A percentile compares a stretch with the other conserved stretches of the same genome.
Conservation (phyloP, 2,329 filamentous ascomycete genomes). For the Aspergillus aculeatus region DNA sequence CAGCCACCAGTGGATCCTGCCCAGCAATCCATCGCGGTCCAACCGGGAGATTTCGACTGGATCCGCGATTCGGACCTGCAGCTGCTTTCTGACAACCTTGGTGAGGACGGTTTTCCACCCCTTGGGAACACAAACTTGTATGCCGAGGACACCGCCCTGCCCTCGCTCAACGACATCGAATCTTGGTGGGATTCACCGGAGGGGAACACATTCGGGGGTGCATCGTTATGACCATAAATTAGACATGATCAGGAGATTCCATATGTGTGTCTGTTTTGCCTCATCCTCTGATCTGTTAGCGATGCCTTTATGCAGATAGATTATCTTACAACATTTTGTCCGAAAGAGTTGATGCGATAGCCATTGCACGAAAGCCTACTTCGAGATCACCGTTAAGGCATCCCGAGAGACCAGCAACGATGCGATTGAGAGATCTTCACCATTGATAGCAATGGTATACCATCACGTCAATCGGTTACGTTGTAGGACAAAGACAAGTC, state of each 20-base stretch:
- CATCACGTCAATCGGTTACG: too few species aligned
- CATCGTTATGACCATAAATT: conserved; percentile 19
- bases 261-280: neutral
- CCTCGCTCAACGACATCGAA: conserved; percentile 29
- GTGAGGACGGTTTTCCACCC: conserved; percentile 19
- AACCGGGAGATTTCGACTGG: conserved; percentile 30
- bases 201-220: conserved; percentile 17
- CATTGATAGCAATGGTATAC: fast-evolving
- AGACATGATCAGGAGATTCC: neutral
- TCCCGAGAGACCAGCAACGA: too few species aligned
- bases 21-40: conserved; percentile 13
- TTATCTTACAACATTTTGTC: too few species aligned
- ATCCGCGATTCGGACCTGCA: conserved; percentile 29
- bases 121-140: conserved; percentile 13
- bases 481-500: neutral
- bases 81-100: conserved; percentile 24
- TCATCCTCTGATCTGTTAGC: too few species aligned
- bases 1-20: conserved; percentile 4
- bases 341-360: too few species aligned
- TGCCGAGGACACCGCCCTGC: conserved; percentile 15
- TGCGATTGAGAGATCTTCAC: too few species aligned
- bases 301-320: too few species aligned
- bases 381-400: too few species aligned
- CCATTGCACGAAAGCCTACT: too few species aligned
- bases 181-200: conserved; percentile 33